Percentiles rank a stretch among this genome's conserved stretches.
These are phyloP conservation scores for Atractiella rhizophila DNA, from an alignment of 768 basidiomycete species.

Conservation along the genomic window DNA sequence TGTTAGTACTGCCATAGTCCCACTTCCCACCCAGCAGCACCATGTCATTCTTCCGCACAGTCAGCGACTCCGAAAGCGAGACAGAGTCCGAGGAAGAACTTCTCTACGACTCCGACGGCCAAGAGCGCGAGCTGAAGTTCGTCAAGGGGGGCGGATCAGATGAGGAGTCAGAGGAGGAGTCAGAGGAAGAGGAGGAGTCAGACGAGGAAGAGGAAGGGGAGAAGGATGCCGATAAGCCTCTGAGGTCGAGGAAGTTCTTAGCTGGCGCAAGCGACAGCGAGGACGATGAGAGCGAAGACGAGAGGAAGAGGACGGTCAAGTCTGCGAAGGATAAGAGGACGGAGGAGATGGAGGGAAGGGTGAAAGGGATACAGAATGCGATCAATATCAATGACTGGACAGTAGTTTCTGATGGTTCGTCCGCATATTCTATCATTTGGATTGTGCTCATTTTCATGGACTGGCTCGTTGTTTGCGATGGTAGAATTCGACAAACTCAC, in stretches of 20 bases:
- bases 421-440: neutral
- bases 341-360: slow-evolving; percentile 81
- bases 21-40: neutral
- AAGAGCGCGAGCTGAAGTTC: slow-evolving; percentile 24
- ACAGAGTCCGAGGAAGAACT: slow-evolving; percentile 17
- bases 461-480: neutral
- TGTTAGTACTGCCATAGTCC: no score
- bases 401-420: slow-evolving; percentile 1
- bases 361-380: slow-evolving; percentile 77
- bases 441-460: neutral
- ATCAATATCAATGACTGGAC: slow-evolving; percentile 93
- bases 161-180: slow-evolving; percentile 42
- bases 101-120: slow-evolving; percentile 4
- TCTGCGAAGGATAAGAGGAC: slow-evolving; percentile 76
- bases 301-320: slow-evolving; percentile 45
- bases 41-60: slow-evolving; percentile 17
- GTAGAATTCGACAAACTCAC: slow-evolving; percentile 87
- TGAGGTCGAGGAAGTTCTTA: slow-evolving; percentile 25
- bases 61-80: slow-evolving; percentile 24
- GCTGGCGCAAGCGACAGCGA: slow-evolving; percentile 30
- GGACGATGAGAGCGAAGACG: slow-evolving; percentile 37
- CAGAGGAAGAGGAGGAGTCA: slow-evolving; percentile 42
- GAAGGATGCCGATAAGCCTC: slow-evolving; percentile 32
- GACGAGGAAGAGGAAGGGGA: slow-evolving; percentile 35
- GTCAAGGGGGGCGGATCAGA: slow-evolving; percentile 36